Evolutionary conservation across 768 basidiomycete species (phyloP), one percentile per base, ranked within the genome.

Genomic region (Lactarius hatsudake): DNA sequence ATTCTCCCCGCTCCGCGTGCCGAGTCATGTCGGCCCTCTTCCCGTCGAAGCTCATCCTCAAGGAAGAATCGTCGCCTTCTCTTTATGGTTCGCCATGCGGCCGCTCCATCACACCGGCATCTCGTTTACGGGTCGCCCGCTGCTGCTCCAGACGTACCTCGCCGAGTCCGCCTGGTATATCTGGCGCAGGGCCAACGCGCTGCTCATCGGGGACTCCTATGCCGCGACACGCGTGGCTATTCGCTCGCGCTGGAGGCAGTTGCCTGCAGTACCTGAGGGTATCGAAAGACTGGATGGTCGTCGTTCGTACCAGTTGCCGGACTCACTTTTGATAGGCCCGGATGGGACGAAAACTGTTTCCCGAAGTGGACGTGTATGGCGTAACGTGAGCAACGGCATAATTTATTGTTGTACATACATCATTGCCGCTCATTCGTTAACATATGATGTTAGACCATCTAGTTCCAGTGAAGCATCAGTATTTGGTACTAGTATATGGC

Each of bases 11-110:
- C 36, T 36, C 89, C 0, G 88, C 87, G 7, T 88, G 77, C 69
- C 75, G 86, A 2, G 81, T 90, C 53, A 91, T 89, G 0, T 88
- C 87, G 7, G 80, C 83, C 2, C 73, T 87, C 26, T 88, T 89
- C 79, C 73, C 88, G 28, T 79, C 86, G 0, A 83, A 86, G 2
- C 65, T 86, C 58, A 69, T 81, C 34, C 78, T 74, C 72, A 61
- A 70, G 62, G 32, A 71, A 71, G 53, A 30, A n/a, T n/a, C 18
- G 20, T 8, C 17, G 10, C 68, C 73, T 20, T n/a, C 18, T 45
- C 2, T 45, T 9, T 45, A 36, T 15, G 40, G 1, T 79, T 79
- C 0, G 53, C 73, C 0, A 84, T 51, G 9, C n/a, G 48, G 40
- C 40, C 84, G 0, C 81, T 42, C 40, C 6, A 23, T 30, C 23